Conservation (phyloP, 208 protist species). For the Jaenimonas drosophilae region DNA sequence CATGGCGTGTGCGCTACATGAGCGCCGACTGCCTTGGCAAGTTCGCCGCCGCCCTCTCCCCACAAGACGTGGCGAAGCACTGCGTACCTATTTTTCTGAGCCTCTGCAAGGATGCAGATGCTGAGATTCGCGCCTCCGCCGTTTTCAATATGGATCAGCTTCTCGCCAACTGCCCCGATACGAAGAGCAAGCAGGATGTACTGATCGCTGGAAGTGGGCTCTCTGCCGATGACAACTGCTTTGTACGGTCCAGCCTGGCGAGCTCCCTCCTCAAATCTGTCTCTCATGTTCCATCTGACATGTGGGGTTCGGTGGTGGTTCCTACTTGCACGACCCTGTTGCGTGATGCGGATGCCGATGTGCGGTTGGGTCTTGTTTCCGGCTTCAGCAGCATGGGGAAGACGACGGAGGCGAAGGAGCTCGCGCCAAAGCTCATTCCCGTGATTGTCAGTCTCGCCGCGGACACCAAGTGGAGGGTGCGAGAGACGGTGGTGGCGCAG, state of each 20-base stretch:
- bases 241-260: constrained; percentile 83
- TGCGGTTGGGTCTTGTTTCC: constrained; percentile 76
- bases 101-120: constrained; percentile 72
- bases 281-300: constrained; percentile 52
- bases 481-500: constrained; percentile 76
- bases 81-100: constrained; percentile 59
- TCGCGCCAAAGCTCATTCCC: constrained; percentile 77
- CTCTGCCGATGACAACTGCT: constrained; percentile 48
- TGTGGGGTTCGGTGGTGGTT: constrained; percentile 67
- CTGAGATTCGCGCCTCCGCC: constrained; percentile 79
- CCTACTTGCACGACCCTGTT: constrained; percentile 74
- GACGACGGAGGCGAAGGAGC: constrained; percentile 65
- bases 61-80: constrained; percentile 51
- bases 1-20: constrained; percentile 98
- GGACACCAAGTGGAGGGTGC: constrained; percentile 84
- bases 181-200: constrained; percentile 51
- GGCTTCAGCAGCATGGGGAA: constrained; percentile 83
- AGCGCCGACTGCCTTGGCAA: constrained; percentile 91
- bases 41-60: constrained; percentile 35
- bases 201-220: constrained; percentile 63
- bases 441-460: constrained; percentile 66
- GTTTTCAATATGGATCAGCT: constrained; percentile 76
- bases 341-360: constrained; percentile 66
- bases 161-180: constrained; percentile 45
- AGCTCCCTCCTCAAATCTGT: constrained; percentile 74